Conservation (phyloP, 2,329 filamentous ascomycete species). For the Cercospora janseana region DNA sequence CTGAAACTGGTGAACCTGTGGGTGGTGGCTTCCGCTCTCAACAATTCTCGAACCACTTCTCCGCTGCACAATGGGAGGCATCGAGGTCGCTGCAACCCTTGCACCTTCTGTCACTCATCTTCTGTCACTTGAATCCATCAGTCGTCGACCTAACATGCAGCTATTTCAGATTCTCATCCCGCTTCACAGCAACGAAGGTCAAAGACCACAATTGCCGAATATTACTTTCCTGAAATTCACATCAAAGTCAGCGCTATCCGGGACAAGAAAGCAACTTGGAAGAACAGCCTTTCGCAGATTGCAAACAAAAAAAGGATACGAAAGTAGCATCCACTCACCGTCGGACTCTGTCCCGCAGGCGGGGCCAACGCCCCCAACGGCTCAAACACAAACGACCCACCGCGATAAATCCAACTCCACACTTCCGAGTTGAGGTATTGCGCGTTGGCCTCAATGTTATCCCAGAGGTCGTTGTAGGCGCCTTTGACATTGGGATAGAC, state of each 20-base stretch:
- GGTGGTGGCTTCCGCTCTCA: no score
- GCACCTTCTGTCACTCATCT: no score
- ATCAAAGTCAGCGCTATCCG: no score
- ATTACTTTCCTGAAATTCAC: slow-evolving; percentile 13
- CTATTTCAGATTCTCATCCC: slow-evolving; percentile 29
- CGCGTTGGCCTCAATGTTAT: slow-evolving; percentile 57
- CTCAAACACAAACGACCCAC: slow-evolving; percentile 49
- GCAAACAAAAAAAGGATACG: not conserved
- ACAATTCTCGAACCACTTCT: no score
- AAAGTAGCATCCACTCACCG: not conserved
- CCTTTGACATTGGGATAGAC: slow-evolving; percentile 44
- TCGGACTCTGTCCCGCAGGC: slow-evolving; percentile 40
- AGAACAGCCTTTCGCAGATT: no score
- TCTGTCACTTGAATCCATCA: not conserved
- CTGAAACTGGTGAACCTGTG: no score
- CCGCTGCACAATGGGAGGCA: no score
- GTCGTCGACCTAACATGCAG: no score
- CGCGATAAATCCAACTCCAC: slow-evolving; percentile 60
- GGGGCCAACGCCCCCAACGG: slow-evolving; percentile 54
- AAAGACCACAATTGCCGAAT: slow-evolving; percentile 56
- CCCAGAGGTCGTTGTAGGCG: slow-evolving; percentile 61
- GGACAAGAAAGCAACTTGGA: no score
- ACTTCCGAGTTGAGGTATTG: slow-evolving; percentile 57
- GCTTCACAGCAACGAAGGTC: slow-evolving; percentile 55
- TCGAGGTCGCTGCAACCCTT: no score